phyloP scores from a whole-genome alignment of 2,329 filamentous ascomycete species.

The Diaporthe sp. region DNA sequence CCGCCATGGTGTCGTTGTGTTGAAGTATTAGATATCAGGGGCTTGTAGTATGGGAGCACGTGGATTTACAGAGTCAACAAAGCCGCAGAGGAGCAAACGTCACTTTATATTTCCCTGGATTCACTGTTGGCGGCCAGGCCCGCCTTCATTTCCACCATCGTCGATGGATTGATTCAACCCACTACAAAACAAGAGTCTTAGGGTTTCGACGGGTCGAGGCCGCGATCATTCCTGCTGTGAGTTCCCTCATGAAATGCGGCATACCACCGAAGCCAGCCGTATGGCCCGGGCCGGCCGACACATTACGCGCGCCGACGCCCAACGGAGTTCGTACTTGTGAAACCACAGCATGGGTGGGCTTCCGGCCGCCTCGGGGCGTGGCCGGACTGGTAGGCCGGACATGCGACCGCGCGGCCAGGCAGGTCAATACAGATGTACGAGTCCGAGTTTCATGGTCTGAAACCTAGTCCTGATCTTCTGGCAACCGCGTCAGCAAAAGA shows the following conservation, averaged over 20 bases:
- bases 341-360: neutral
- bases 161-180: neutral
- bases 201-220: neutral
- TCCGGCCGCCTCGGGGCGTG: neutral
- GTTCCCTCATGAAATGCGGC: neutral
- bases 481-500: neutral
- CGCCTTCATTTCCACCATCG: neutral
- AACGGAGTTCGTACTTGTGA: neutral
- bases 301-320: neutral
- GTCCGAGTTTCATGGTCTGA: neutral
- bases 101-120: neutral
- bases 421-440: neutral
- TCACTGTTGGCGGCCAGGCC: neutral
- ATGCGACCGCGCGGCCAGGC: neutral
- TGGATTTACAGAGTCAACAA: neutral
- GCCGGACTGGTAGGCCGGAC: neutral
- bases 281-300: neutral
- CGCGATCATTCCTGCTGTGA: neutral
- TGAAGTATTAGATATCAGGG: neutral
- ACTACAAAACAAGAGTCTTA: neutral
- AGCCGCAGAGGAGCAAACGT: neutral
- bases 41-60: neutral
- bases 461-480: neutral
- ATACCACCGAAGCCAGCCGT: constrained; percentile 1
- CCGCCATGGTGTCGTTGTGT: neutral